Evolutionary conservation across 495 filamentous ascomycete genomes (phyloP).

Genomic region (Penicillium daleae): DNA sequence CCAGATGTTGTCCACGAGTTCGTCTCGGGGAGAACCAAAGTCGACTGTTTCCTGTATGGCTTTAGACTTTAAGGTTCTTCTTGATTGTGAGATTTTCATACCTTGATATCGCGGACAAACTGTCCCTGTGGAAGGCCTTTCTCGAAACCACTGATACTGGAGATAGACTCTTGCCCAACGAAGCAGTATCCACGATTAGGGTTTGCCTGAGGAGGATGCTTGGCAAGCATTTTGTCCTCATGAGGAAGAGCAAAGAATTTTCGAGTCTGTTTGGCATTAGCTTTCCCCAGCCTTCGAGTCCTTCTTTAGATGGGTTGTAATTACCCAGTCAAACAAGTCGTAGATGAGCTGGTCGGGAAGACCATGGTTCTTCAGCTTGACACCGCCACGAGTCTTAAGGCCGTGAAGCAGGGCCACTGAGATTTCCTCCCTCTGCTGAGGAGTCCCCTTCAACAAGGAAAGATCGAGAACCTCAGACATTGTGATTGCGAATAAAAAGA

Average conservation of each 20-base stretch:
- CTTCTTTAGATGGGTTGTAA: neutral
- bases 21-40: conserved; percentile 55
- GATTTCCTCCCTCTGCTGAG: conserved; percentile 21
- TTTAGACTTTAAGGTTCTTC: neutral
- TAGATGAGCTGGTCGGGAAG: conserved; percentile 29
- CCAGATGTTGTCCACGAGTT: conserved; percentile 58
- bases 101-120: conserved; percentile 34
- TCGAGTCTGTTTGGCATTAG: conserved; percentile 8
- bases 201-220: conserved; percentile 55
- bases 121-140: conserved; percentile 32
- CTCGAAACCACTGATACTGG: conserved; percentile 55
- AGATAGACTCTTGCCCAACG: conserved; percentile 58
- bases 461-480: conserved; percentile 29
- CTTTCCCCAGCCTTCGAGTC: neutral
- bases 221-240: conserved; percentile 52
- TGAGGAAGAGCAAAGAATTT: conserved; percentile 47
- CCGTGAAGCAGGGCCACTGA: conserved; percentile 22
- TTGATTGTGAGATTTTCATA: neutral
- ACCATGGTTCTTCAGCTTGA: conserved; percentile 33
- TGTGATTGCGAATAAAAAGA: neutral
- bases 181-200: conserved; percentile 60
- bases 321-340: conserved; percentile 31
- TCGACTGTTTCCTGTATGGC: conserved; percentile 63
- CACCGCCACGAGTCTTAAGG: conserved; percentile 30
- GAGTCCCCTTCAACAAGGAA: conserved; percentile 29